Evolutionary conservation across 768 basidiomycete species (phyloP), one percentile per base, ranked within the genome.

Genomic region (Cyclocybe aegerita): DNA sequence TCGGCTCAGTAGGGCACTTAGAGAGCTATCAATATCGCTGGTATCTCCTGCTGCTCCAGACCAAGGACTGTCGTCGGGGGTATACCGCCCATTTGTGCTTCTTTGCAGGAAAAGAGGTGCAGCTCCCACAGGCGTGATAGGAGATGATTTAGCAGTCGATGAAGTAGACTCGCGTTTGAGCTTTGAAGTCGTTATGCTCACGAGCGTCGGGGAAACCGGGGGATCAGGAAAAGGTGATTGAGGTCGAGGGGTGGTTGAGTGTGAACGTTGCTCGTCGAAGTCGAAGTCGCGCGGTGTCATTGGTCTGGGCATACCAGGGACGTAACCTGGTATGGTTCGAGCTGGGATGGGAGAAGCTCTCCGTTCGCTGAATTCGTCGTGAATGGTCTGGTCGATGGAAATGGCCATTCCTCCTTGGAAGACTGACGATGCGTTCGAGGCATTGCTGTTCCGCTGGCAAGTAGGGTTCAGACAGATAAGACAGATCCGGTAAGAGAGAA

Each of bases 211-310:
- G 50, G 66, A 66, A 42, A 64, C 61, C 55, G 68, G 65, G n/a
- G 53, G 48, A 11, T 54, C 59, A 49, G 71, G 69, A 40, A 75
- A 75, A 38, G 86, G 86, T 0, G 86, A 85, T 12, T 83, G 83
- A 12, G 90, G 90, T 48, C 90, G 85, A 49, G 90, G 90, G 4
- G 90, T 93, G 41, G 85, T 83, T 0, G 86, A 88, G 50, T 82
- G 85, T 7, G 83, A 83, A 39, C 79, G 71, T 59, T 82, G 80
- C 52, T 90, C 88, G 48, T 92, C 90, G 29, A 76, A 63, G 42
- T 91, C 91, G 31, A 79, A 70, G 55, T 90, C 87, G 49, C 83
- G 85, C n/a, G 91, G 91, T 5, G 91, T 93, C 87, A 93, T 91
- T 12, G 91, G 91, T 37, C 91, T 75, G 15, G 88, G 88, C 91